phyloP scores from a whole-genome alignment of 257 asterid genomes.

The Mentha longifolia region DNA sequence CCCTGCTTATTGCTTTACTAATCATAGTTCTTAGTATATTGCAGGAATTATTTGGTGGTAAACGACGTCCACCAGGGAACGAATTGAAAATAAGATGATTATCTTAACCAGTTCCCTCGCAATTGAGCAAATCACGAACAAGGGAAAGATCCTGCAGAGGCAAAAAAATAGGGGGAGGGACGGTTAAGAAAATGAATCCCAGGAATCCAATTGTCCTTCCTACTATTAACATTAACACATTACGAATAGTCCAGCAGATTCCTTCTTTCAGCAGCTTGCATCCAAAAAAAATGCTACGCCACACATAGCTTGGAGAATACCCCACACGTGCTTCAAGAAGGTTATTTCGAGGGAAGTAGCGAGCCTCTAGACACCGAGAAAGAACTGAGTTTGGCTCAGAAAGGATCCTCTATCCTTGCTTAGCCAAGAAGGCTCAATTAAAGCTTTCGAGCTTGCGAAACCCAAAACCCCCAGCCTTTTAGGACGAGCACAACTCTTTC shows the following conservation, averaged over 20 bases:
- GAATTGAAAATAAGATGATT: neutral
- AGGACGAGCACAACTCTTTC: neutral
- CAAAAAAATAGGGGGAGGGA: neutral
- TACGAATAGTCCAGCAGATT: neutral
- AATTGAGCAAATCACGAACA: neutral
- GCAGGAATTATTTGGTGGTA: too few relatives aligned
- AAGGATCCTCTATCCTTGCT: neutral
- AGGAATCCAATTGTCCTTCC: neutral
- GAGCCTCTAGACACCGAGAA: neutral
- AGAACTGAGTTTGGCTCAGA: neutral
- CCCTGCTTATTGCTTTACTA: too few relatives aligned
- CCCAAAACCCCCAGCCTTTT: neutral
- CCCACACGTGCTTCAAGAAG: neutral
- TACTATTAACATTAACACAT: neutral
- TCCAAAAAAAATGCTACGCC: neutral
- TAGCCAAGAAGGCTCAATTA: neutral
- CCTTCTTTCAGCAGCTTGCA: neutral
- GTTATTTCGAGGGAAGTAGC: neutral
- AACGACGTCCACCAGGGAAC: too few relatives aligned
- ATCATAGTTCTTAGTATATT: too few relatives aligned
- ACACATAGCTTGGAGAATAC: neutral
- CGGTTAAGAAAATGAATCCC: neutral
- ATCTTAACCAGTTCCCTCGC: neutral
- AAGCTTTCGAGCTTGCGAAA: neutral
- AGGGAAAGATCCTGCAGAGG: neutral